Evolutionary conservation across 2,329 filamentous ascomycete genomes (phyloP), one percentile per base, ranked within the genome.

Genomic region (Cladosporium sp.): DNA sequence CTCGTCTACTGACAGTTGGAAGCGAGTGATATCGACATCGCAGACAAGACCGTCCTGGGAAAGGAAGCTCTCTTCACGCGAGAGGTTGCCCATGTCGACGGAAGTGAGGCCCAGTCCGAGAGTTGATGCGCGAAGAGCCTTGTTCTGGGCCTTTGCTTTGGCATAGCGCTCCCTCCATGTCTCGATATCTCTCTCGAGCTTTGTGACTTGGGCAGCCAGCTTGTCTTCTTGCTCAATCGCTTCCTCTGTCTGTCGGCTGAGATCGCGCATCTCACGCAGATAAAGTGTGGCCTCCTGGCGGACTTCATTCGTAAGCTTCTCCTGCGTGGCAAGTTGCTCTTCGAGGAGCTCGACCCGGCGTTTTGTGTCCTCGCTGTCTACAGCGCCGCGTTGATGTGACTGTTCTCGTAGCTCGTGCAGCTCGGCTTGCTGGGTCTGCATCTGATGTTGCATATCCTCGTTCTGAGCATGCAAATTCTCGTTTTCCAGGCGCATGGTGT

Each of bases 1-100:
- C 73, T 98, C 94, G 75, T 99, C 94, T 67, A 99, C 91, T 25
- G 93, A 87, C 67, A 98, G 89, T 77, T 99, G 95, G 81, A 97
- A 98, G 74, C 92, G 93, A 59, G 94, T 97, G 70, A 99, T 88
- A 76, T 97, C 91, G 14, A 97, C 86, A 77, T 97, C 95, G 79
- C 91, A 93, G 71, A 99, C 88, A 25, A 95, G 77, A 6, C 95
- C 95, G 66, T 88, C 86, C 14, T 89, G 86, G 43, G 90, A 73
- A 43, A 77, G 67, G 25, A 77, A 64, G 28, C 84, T 87, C 73
- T 85, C 86, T 61, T 91, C 88, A 59, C 86, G 86, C 2, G 60
- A 56, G 68, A 88, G 86, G 69, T 85, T 86, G 58, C 85, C 86
- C n/a, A 89, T 88, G 70, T 94, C 89, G 59, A 72, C 67, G 21